Conservation (phyloP, 2,329 filamentous ascomycete genomes). For the Fonsecaea multimorphosa region DNA sequence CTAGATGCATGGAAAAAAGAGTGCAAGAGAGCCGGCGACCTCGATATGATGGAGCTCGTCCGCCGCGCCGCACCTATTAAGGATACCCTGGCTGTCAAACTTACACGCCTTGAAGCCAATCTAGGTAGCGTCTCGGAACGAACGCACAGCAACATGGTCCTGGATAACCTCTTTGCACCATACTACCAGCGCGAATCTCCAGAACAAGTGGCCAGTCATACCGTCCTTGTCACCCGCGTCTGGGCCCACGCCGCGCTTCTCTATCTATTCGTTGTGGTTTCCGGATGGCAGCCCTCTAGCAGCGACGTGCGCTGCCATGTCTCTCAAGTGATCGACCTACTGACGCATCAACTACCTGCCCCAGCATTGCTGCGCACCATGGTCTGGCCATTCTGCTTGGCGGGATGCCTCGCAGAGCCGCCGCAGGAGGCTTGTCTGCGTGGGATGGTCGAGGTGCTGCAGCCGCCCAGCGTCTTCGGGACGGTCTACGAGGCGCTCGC, state of each 20-base stretch:
- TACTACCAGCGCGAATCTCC: not conserved
- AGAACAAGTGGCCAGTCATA: not conserved
- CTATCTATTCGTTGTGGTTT: conserved; percentile 22
- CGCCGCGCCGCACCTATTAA: conserved; percentile 18
- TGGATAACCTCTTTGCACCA: conserved; percentile 6
- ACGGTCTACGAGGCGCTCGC: conserved; percentile 42
- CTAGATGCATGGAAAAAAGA: conserved; percentile 62
- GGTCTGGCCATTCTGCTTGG: conserved; percentile 45
- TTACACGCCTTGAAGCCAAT: not conserved
- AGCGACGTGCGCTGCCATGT: conserved; percentile 18
- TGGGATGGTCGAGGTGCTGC: conserved; percentile 36
- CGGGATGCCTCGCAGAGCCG: conserved; percentile 41
- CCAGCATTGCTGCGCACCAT: conserved; percentile 42
- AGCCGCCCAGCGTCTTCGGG: conserved; percentile 39
- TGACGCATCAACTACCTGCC: conserved; percentile 7
- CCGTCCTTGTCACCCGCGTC: conserved; percentile 11
- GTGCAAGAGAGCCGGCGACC: conserved; percentile 11
- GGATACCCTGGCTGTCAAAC: not conserved
- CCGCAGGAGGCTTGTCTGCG: conserved; percentile 38
- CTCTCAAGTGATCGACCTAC: conserved; percentile 6
- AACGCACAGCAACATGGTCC: not conserved
- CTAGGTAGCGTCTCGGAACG: not conserved
- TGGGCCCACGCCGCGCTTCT: conserved; percentile 25
- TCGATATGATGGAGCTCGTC: conserved; percentile 22
- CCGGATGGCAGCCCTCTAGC: conserved; percentile 22